Evolutionary conservation across 352 stramenopile species (phyloP), one percentile per base, ranked within the genome.

Genomic region (Globisporangium radiosum): DNA sequence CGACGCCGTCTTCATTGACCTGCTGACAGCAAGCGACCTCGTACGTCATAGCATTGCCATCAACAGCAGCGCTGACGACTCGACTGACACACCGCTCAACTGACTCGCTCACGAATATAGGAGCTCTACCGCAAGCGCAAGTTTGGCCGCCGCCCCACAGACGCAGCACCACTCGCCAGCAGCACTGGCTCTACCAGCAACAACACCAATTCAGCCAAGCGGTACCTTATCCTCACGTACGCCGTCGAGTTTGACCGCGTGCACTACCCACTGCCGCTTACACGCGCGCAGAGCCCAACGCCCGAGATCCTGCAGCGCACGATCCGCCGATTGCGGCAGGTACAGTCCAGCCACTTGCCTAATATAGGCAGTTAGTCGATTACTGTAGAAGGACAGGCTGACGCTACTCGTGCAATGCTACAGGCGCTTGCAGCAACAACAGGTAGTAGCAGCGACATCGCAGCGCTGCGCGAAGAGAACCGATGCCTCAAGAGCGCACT

Each of bases 201-300:
- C 19, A 33, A 40, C 45, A 4, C 7, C 47, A 33, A 33, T 33
- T 33, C 25, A 36, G 75, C 69, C 50, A 97, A 97, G 64, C 70
- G 92, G 15, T 98, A 97, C 68, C 69, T 98, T 9, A 98, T 98
- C 58, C 61, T 98, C 36, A 98, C 93, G 2, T 98, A 98, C 62
- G 83, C 82, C 1, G 91, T 90, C 3, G 90, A 97, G 61, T 98
- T 97, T 58, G 93, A 98, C 52, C 79, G 90, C 36, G 93, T 98
- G 8, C 93, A 98, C 68, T 98, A 97, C 61, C 93, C 93, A 7
- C 68, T 98, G 13, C 92, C 93, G 19, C 72, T 98, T 8, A 74
- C 61, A 7, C 76, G 66, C 36, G 85, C 94, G 44, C 67, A 90
- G 47, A 75, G 65, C 17, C 83, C 90, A 5, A 82, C 71, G 10